Evolutionary conservation across 2,329 filamentous ascomycete genomes (phyloP).

Genomic region (Pyricularia grisea): DNA sequence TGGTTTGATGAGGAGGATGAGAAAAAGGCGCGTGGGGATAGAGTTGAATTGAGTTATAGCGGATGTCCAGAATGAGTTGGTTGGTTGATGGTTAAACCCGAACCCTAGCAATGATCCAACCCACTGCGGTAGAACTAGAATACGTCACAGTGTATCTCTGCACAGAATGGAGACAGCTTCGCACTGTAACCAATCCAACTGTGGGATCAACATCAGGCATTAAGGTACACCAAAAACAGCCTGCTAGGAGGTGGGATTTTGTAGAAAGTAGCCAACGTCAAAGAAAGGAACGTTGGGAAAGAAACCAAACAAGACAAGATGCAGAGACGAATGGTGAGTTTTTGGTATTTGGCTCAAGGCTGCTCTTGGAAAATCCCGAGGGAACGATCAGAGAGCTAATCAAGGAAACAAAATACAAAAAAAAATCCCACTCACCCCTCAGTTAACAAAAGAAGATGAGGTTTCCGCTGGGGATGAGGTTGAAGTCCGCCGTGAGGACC

Average conservation of each 20-base stretch:
- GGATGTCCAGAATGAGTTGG: neutral
- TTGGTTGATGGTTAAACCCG: neutral
- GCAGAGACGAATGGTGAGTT: conserved; percentile 50
- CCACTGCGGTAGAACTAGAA: neutral
- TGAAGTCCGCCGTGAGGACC: conserved; percentile 91
- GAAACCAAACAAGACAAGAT: conserved; percentile 19
- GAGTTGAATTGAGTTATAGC: neutral
- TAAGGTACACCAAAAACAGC: neutral
- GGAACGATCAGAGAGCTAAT: neutral
- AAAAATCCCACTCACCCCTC: conserved; percentile 10
- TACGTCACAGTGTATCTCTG: neutral
- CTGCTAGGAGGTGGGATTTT: neutral
- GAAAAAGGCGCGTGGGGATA: neutral
- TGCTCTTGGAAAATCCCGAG: accelerated
- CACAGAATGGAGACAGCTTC: neutral
- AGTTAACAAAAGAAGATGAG: conserved; percentile 95
- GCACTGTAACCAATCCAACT: neutral
- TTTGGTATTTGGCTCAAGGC: neutral
- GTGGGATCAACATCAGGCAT: neutral
- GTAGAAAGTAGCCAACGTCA: neutral
- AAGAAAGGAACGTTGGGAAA: neutral
- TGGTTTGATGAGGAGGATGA: neutral
- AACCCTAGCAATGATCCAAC: neutral
- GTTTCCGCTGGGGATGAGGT: conserved; percentile 69
- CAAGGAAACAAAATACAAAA: neutral